These are phyloP conservation scores for Heliosperma pusillum DNA, from an alignment of 148 eudicot species.

Conservation along the genomic window DNA sequence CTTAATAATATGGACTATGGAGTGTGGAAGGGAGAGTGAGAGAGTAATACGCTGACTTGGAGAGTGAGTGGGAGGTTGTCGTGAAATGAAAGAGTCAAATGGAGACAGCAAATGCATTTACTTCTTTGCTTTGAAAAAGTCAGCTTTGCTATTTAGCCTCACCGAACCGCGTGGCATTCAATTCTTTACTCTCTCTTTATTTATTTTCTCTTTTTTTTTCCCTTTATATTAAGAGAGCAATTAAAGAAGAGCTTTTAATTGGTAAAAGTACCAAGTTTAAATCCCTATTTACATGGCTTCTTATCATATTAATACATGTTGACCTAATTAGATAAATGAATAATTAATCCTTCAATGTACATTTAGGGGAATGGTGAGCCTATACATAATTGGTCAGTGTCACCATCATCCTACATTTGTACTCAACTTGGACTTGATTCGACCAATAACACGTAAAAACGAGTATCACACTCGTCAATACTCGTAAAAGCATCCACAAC, in stretches of 20 bases:
- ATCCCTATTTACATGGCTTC: background rate
- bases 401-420: no score
- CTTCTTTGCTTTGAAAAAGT: constrained; percentile 30
- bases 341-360: no score
- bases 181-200: background rate
- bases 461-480: no score
- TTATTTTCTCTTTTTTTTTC: background rate
- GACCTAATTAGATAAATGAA: background rate
- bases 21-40: background rate
- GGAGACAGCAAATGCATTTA: constrained; percentile 39
- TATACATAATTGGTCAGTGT: no score
- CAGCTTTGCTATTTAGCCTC: constrained; percentile 33
- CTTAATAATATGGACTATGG: no score
- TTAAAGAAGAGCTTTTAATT: background rate
- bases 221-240: background rate
- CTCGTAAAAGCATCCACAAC: no score
- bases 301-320: background rate
- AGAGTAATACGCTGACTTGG: constrained; percentile 13
- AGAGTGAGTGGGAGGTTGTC: constrained; percentile 19
- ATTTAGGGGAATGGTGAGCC: no score
- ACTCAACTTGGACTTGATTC: no score
- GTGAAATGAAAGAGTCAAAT: constrained; percentile 32
- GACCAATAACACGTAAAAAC: no score
- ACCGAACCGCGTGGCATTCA: constrained; percentile 47
- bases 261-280: background rate